These are phyloP conservation scores for Colletotrichum tofieldiae DNA, from an alignment of 2,329 filamentous ascomycete species.

Conservation along the genomic window DNA sequence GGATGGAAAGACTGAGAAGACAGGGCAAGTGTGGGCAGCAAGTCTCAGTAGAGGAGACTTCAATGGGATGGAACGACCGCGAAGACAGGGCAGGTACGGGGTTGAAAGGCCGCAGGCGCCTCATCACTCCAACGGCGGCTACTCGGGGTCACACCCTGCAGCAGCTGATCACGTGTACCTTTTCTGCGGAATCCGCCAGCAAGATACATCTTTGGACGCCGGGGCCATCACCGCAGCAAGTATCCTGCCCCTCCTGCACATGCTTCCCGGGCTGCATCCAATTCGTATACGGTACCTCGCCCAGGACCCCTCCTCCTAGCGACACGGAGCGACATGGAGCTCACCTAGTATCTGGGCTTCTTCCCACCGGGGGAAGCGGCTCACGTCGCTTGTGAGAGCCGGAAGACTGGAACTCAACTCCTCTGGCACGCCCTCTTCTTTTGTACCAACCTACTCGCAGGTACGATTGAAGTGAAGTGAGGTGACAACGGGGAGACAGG, in stretches of 20 bases:
- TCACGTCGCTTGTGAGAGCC: neutral
- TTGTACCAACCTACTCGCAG: neutral
- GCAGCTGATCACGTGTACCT: slow-evolving; percentile 21
- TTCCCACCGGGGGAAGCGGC: neutral
- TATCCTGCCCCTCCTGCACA: slow-evolving; percentile 40
- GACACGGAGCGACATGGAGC: slow-evolving; percentile 27
- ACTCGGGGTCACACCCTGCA: slow-evolving; percentile 9
- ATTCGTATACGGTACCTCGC: slow-evolving; percentile 26
- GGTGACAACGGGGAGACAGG: neutral
- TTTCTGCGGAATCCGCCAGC: neutral
- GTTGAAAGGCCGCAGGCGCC: slow-evolving; percentile 11
- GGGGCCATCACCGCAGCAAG: slow-evolving; percentile 24
- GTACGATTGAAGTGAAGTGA: slow-evolving; percentile 6
- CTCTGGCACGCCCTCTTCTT: slow-evolving; percentile 1
- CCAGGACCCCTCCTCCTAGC: slow-evolving; percentile 26
- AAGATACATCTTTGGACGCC: slow-evolving; percentile 22
- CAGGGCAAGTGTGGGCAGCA: slow-evolving; percentile 24
- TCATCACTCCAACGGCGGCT: slow-evolving; percentile 33
- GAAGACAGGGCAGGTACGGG: slow-evolving; percentile 29
- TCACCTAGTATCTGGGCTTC: slow-evolving; percentile 24
- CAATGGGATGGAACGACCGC: neutral
- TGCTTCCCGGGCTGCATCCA: slow-evolving; percentile 34
- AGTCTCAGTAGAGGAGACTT: slow-evolving; percentile 1
- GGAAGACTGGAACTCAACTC: slow-evolving; percentile 1
- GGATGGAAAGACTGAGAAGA: slow-evolving; percentile 6